Conservation (phyloP, 306 rosid genomes). For the Crotalaria pallida region DNA sequence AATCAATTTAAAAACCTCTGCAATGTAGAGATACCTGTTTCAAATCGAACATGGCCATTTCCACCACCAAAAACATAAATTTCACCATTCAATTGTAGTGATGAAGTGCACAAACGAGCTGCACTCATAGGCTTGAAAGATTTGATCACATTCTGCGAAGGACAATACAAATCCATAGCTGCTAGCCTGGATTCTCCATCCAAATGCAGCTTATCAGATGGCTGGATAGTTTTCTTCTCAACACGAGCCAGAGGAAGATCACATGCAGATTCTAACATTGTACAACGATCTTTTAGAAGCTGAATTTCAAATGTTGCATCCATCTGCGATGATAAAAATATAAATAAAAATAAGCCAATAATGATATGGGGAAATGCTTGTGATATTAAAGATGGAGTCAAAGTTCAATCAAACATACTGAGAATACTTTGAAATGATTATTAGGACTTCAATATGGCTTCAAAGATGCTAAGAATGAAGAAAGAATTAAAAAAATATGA, state of each 20-base stretch:
- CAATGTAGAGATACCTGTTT: constrained; percentile 35
- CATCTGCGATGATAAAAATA: constrained; percentile 31
- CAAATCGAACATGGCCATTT: constrained; percentile 39
- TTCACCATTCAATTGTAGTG: constrained; percentile 41
- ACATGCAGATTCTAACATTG: constrained; percentile 27
- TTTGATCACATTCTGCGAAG: constrained; percentile 42
- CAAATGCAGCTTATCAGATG: constrained; percentile 25
- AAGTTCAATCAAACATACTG: neutral
- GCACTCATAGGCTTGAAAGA: constrained; percentile 36
- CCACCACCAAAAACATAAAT: constrained; percentile 47
- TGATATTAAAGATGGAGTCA: neutral
- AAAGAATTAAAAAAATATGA: neutral
- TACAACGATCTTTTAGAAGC: constrained; percentile 30
- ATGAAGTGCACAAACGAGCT: constrained; percentile 41
- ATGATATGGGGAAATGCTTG: neutral
- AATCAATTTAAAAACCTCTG: neutral
- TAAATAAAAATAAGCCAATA: neutral
- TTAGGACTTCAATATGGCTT: neutral
- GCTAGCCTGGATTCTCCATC: constrained; percentile 43
- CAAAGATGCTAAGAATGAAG: neutral
- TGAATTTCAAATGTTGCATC: constrained; percentile 49
- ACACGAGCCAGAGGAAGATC: constrained; percentile 14
- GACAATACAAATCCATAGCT: constrained; percentile 42
- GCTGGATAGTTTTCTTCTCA: constrained; percentile 19
- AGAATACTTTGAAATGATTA: neutral